Evolutionary conservation across 495 filamentous ascomycete species (phyloP), one percentile per base, ranked within the genome.

Genomic region (Hypoxylon subgilvum): DNA sequence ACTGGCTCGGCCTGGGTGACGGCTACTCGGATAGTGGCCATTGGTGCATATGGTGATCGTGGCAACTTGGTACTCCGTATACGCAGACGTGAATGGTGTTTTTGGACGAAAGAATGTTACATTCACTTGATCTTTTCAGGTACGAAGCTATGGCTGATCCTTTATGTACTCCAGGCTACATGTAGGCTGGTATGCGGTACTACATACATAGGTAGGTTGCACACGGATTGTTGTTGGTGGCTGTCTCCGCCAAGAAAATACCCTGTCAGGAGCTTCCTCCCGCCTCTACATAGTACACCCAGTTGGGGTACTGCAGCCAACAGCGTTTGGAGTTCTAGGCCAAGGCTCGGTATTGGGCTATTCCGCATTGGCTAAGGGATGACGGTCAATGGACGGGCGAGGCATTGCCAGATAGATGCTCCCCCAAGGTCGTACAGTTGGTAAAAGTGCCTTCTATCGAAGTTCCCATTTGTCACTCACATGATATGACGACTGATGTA

Each of bases 1-100:
- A 64, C 71, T 0, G 83, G 81, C 66, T 84, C 83, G 1, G 77
- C 74, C 57, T 84, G 79, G 8, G 69, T 74, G 23, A 74, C 77
- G 0, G 78, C 79, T n/a, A 81, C 79, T 52, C 60, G 52, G 32
- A 71, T 57, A 4, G 45, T 31, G 8, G 63, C 43, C 62, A 63
- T 63, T 7, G 25, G 2, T 38, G n/a, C n/a, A n/a, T 19, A 14
- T 32, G 40, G n/a, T 21, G 18, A 13, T 21, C 30, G 14, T 45
- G 55, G 23, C 25, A 52, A 16, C 35, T 34, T 9, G 23, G 31
- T 51, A 31, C 47, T 34, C 22, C 47, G 38, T 32, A 43, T 30
- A 30, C 22, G 42, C 8, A 12, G 12, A 34, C 0, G 19, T 18
- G 44, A 50, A 19, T 31, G 36, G 7, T 4, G 14, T 8, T 39